Conservation (phyloP, 768 basidiomycete genomes). For the Kwoniella shandongensis region DNA sequence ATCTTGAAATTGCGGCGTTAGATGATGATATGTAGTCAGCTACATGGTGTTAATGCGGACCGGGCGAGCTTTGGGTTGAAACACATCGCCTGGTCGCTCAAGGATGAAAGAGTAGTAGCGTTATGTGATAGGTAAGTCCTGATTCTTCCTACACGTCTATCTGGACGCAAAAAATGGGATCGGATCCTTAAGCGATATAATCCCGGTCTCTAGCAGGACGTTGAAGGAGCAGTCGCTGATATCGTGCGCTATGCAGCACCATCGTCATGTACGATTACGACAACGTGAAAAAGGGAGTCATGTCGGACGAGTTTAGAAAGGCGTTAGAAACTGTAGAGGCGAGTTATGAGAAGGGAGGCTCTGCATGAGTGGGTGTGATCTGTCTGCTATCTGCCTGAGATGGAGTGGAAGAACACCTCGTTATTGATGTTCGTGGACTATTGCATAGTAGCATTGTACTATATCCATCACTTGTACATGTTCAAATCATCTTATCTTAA, state of each 20-base stretch:
- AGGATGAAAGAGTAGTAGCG: slow-evolving; percentile 33
- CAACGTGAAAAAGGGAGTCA: slow-evolving; percentile 24
- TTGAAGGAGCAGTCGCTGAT: background rate
- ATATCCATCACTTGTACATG: no score
- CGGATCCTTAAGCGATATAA: no score
- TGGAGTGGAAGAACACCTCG: no score
- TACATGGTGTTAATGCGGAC: slow-evolving; percentile 31
- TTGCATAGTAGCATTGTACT: no score
- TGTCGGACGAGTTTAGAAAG: slow-evolving; percentile 30
- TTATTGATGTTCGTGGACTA: no score
- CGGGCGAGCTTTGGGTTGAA: slow-evolving; percentile 29
- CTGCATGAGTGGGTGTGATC: background rate
- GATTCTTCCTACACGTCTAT: background rate
- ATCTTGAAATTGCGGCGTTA: slow-evolving; percentile 1
- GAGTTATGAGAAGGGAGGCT: slow-evolving; percentile 10
- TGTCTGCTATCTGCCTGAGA: no score
- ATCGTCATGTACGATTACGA: slow-evolving; percentile 49
- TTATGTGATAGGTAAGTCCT: slow-evolving; percentile 36
- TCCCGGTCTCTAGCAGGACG: no score
- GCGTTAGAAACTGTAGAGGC: slow-evolving; percentile 16
- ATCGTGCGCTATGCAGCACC: slow-evolving; percentile 19
- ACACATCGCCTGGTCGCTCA: slow-evolving; percentile 35
- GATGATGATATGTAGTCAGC: slow-evolving; percentile 37
- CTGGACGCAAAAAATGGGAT: no score
- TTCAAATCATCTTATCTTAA: no score